These are phyloP conservation scores for Raddia guianensis DNA, from an alignment of 176 grass and related monocot genomes.

Conservation along the genomic window DNA sequence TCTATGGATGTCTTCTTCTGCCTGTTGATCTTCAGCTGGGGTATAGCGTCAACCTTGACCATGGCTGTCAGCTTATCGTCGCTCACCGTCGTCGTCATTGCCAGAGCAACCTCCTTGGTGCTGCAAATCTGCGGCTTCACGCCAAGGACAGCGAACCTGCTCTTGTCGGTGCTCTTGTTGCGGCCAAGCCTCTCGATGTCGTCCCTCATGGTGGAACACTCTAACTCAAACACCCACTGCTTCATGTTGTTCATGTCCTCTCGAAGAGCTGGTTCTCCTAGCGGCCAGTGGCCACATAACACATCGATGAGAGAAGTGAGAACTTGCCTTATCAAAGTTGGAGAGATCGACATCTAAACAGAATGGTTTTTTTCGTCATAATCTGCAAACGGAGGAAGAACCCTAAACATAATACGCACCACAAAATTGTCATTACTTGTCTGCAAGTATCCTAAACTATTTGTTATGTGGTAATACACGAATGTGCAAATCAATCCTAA, in stretches of 20 bases:
- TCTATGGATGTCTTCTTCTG: conserved; percentile 52
- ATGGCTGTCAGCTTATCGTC: conserved; percentile 35
- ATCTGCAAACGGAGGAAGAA: too few relatives aligned
- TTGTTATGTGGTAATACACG: too few relatives aligned
- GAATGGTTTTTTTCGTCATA: too few relatives aligned
- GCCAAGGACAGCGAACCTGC: conserved; percentile 26
- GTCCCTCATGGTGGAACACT: conserved; percentile 64
- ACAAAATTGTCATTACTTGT: too few relatives aligned
- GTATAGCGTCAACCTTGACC: conserved; percentile 36
- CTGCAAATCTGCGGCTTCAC: conserved; percentile 57
- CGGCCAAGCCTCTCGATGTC: conserved; percentile 66
- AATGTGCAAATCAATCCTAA: too few relatives aligned
- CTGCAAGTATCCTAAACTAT: too few relatives aligned
- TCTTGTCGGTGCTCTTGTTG: conserved; percentile 37
- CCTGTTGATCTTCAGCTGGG: conserved; percentile 43
- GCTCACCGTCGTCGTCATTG: background rate
- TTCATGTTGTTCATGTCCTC: conserved; percentile 71
- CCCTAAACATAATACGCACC: too few relatives aligned
- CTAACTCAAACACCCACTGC: conserved; percentile 63
- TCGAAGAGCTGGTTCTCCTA: conserved; percentile 54
- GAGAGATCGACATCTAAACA: too few relatives aligned
- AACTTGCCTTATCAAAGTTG: too few relatives aligned
- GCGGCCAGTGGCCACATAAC: conserved; percentile 23
- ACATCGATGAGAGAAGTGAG: too few relatives aligned
- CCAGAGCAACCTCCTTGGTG: conserved; percentile 28